Conservation (phyloP, 306 rosid species). For the Lathyrus oleraceus region DNA sequence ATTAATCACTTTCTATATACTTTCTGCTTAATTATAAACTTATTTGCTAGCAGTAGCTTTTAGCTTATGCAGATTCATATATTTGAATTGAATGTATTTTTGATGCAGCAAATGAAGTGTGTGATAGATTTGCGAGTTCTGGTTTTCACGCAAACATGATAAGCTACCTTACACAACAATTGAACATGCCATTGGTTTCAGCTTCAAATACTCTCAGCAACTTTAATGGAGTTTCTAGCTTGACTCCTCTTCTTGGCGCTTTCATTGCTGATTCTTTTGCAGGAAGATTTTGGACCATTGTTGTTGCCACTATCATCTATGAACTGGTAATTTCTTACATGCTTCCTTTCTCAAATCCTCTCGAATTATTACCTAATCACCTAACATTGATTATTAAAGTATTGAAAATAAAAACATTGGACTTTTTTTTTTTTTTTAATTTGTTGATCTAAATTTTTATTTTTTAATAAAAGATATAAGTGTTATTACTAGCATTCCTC, state of each 20-base stretch:
- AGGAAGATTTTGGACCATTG: slow-evolving; percentile 74
- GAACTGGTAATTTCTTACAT: slow-evolving; percentile 50
- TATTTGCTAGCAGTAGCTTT: neutral
- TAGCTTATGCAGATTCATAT: neutral
- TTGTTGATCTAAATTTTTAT: too few relatives aligned
- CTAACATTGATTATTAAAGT: too few relatives aligned
- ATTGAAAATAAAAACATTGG: too few relatives aligned
- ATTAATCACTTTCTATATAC: neutral
- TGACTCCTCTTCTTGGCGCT: slow-evolving; percentile 74
- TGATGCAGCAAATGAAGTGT: slow-evolving; percentile 71
- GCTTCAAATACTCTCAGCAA: slow-evolving; percentile 72
- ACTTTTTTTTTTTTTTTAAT: too few relatives aligned
- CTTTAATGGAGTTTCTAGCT: slow-evolving; percentile 61
- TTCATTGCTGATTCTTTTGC: slow-evolving; percentile 72
- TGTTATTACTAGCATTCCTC: too few relatives aligned
- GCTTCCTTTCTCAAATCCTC: neutral
- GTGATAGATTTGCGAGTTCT: slow-evolving; percentile 68
- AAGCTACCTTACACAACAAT: slow-evolving; percentile 60
- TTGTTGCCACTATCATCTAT: slow-evolving; percentile 58
- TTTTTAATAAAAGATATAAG: too few relatives aligned
- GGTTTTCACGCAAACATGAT: slow-evolving; percentile 77
- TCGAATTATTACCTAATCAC: too few relatives aligned
- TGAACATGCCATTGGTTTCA: slow-evolving; percentile 67
- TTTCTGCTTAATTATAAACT: neutral
- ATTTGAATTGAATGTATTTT: too few relatives aligned